Base-by-base conservation (phyloP, 495 filamentous ascomycete genomes). In the Cairneyella variabilis region DNA sequence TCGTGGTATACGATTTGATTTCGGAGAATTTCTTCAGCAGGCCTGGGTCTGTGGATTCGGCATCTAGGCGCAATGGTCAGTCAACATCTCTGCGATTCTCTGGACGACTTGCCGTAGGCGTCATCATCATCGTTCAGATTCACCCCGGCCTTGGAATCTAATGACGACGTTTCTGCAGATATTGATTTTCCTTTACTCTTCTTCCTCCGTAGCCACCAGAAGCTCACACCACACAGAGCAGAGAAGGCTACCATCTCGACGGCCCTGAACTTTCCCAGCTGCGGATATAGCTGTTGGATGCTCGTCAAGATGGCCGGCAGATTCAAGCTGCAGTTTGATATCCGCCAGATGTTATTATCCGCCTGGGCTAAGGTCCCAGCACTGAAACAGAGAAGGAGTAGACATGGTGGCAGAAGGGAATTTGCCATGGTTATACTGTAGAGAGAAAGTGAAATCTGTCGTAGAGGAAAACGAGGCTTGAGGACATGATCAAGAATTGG, bases 1-100 rank as follows among this genome's bases (percentile, higher is more conserved):
- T 80, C 12, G 86, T 89, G 23, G 76, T 84, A 67, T 89, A 93
- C 3, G 85, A 77, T 54, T 81, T 72, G 54, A 87, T 80, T 43
- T 78, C 74, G 27, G 88, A 89, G 65, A 89, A 80, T 62, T 90
- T 89, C 64, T 80, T 82, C 43, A 96, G 72, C 16, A 97, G 74
- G 17, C 83, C 78, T 10, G 90, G 88, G 50, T 96, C 90, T 23
- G 80, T 83, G 46, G 63, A 52, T 54, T 77, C 55, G 21, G 58
- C 37, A 21, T 65, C 63, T 65, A 21, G 30, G n/a, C 3, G 10
- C n/a, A 10, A 30, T 22, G 25, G 27, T 54, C 8, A 51, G 47
- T 21, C 9, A 26, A 27, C 47, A 20, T 17, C 8, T 12, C 20
- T 12, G 3, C 18, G n/a, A 27, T 18, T 47, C 4, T 11, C 6